A percentile compares a stretch with the other conserved stretches of the same genome.
These are phyloP conservation scores for Citrullus mucosospermus DNA, from an alignment of 306 rosid species.

Conservation along the genomic window DNA sequence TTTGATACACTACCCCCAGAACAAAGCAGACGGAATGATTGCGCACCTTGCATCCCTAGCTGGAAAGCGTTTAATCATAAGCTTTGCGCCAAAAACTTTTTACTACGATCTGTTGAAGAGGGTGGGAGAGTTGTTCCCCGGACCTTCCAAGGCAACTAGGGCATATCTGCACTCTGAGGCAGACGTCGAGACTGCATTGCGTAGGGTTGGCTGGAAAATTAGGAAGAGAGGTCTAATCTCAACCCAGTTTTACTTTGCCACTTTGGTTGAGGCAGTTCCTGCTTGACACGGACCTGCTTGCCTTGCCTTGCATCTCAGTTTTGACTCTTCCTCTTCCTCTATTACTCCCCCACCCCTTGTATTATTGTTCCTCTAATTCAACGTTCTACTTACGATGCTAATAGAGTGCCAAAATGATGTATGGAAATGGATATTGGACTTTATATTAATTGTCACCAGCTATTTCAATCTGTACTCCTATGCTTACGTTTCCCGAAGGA, in stretches of 20 bases:
- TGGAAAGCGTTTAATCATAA: conserved; percentile 55
- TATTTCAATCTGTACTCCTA: neutral
- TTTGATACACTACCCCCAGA: conserved; percentile 84
- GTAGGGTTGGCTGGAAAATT: conserved; percentile 74
- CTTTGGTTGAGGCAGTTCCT: conserved; percentile 88
- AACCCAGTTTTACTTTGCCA: conserved; percentile 88
- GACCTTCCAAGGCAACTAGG: conserved; percentile 93
- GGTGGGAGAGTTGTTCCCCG: conserved; percentile 90
- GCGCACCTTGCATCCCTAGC: conserved; percentile 87
- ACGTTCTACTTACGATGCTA: neutral
- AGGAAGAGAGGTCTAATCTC: conserved; percentile 64
- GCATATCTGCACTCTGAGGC: conserved; percentile 91
- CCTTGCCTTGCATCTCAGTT: neutral
- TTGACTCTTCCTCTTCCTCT: neutral
- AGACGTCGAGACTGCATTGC: conserved; percentile 71
- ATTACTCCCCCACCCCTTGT: neutral
- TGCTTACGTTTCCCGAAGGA: neutral
- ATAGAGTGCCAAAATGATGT: neutral
- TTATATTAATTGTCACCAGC: too few species aligned
- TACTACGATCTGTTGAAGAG: conserved; percentile 73
- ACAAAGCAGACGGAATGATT: conserved; percentile 83
- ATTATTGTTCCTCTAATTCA: neutral
- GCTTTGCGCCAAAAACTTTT: conserved; percentile 89
- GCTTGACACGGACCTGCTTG: conserved; percentile 6
- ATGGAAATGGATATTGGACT: neutral